Evolutionary conservation across 2,329 filamentous ascomycete genomes (phyloP).

Genomic region (Chrysoporthe cubensis): DNA sequence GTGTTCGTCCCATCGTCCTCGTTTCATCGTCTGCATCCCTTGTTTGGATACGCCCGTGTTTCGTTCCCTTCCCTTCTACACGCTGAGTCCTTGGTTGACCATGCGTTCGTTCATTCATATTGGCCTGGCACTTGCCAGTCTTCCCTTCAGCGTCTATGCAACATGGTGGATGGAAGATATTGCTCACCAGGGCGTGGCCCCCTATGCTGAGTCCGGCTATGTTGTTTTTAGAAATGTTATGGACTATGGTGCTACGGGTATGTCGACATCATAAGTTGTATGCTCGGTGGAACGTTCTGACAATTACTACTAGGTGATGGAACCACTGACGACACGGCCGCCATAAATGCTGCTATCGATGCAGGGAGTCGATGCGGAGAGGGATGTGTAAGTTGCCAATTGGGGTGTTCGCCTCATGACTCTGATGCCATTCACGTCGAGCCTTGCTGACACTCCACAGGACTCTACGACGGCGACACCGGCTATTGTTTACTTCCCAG

Average conservation of each 20-base stretch:
- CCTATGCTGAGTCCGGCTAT: constrained; percentile 46
- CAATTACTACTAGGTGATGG: constrained; percentile 43
- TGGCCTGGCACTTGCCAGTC: constrained; percentile 36
- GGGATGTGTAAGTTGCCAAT: constrained; percentile 44
- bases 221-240: constrained; percentile 53
- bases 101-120: constrained; percentile 37
- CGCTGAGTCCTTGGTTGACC: constrained; percentile 14
- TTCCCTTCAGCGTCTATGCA: constrained; percentile 35
- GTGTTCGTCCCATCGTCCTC: constrained; percentile 23
- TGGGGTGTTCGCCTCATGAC: not conserved
- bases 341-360: constrained; percentile 50
- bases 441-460: constrained; percentile 34
- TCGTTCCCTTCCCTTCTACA: constrained; percentile 9
- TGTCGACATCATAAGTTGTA: not conserved
- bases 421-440: not conserved
- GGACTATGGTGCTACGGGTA: constrained; percentile 49
- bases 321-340: constrained; percentile 49
- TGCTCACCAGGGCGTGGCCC: constrained; percentile 47
- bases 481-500: constrained; percentile 49
- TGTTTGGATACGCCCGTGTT: constrained; percentile 16
- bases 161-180: constrained; percentile 40
- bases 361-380: constrained; percentile 44
- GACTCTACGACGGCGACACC: constrained; percentile 46
- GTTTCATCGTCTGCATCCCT: not conserved
- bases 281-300: constrained; percentile 5